Percentiles rank a stretch among this genome's conserved stretches.
phyloP scores from a whole-genome alignment of 2,329 filamentous ascomycete genomes.

The Aspergillus sp. region DNA sequence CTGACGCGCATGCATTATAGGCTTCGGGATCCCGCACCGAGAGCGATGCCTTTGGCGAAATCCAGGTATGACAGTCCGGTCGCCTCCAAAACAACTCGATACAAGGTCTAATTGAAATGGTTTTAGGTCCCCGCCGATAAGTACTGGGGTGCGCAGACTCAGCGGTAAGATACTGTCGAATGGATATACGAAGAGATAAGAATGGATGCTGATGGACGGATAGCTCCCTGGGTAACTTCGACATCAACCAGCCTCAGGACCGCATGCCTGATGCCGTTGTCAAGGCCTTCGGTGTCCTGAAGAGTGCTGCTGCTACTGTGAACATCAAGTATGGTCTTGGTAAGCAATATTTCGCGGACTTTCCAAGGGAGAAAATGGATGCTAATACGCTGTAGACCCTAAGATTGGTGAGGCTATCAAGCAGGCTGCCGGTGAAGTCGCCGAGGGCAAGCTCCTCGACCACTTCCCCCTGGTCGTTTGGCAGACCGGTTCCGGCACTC shows the following conservation, averaged over 20 bases:
- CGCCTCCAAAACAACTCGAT: not conserved
- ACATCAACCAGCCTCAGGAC: slow-evolving; percentile 98
- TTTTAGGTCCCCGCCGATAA: slow-evolving; percentile 73
- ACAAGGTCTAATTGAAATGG: slow-evolving; percentile 14
- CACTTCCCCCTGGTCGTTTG: slow-evolving; percentile 99
- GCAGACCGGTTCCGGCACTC: slow-evolving; percentile 98
- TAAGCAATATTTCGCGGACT: slow-evolving; percentile 27
- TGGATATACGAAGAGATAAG: not conserved
- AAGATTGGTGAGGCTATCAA: slow-evolving; percentile 91
- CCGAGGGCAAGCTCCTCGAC: slow-evolving; percentile 87
- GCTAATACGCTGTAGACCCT: slow-evolving; percentile 60
- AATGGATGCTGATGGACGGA: slow-evolving; percentile 22
- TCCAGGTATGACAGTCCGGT: slow-evolving; percentile 56
- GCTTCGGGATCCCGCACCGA: slow-evolving; percentile 68
- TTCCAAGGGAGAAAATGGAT: slow-evolving; percentile 1
- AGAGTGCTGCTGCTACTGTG: slow-evolving; percentile 91
- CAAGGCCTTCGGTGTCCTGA: slow-evolving; percentile 92
- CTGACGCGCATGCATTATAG: slow-evolving; percentile 23
- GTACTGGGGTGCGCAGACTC: slow-evolving; percentile 98
- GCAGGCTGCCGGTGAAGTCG: slow-evolving; percentile 90
- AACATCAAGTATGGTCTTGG: slow-evolving; percentile 92
- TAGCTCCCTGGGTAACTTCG: slow-evolving; percentile 90
- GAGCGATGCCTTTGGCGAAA: slow-evolving; percentile 96
- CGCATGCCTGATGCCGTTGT: slow-evolving; percentile 94
- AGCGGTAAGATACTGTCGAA: slow-evolving; percentile 56